Base-by-base conservation (phyloP, 176 grass and related monocot genomes). In the Melocanna baccifera region DNA sequence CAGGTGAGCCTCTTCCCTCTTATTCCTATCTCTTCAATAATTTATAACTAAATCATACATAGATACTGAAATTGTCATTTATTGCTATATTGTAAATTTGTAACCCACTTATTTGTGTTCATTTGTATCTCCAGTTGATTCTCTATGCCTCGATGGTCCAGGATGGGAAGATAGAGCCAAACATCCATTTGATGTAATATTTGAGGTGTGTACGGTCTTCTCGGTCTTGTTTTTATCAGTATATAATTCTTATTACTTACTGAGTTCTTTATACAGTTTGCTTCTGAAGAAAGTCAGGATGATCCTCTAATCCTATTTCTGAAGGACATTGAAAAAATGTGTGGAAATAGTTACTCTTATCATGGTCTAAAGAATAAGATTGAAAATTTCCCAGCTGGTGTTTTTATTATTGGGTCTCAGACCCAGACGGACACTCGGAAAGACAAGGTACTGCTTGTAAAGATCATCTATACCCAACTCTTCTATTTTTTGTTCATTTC, bases 371-470 rank as follows among this genome's bases (percentile, higher is more conserved):
- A 92, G 83, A 78, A 63, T 84, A 98, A 95, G 83, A 81, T 98
- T 14, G 91, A 98, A 71, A 80, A 0, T 71, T 77, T 93, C 68
- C 89, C 93, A 83, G 77, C 81, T 79, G 96, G 96, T 75, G 64
- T 92, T 90, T 89, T 98, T 92, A 78, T 98, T 82, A 80, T 98
- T 84, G 91, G 91, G 75, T 93, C 96, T 41, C 93, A 95, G 88
- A 92, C 57, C 68, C 96, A 92, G 83, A 20, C 81, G 12, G 93
- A 98, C 73, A 90, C 26, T 75, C 89, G 91, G 62, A 98, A 98
- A 88, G 96, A 98, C 58, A 98, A 98, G 86, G 96, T 98, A 86
- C 53, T 59, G 57, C 41, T 63, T 84, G 37, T 75, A 45, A 42
- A 40, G 14, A 71, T 71, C 32, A 72, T 76, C 56, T 66, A 29